Base-by-base conservation (phyloP, 768 basidiomycete genomes). In the Lyophyllum decastes region DNA sequence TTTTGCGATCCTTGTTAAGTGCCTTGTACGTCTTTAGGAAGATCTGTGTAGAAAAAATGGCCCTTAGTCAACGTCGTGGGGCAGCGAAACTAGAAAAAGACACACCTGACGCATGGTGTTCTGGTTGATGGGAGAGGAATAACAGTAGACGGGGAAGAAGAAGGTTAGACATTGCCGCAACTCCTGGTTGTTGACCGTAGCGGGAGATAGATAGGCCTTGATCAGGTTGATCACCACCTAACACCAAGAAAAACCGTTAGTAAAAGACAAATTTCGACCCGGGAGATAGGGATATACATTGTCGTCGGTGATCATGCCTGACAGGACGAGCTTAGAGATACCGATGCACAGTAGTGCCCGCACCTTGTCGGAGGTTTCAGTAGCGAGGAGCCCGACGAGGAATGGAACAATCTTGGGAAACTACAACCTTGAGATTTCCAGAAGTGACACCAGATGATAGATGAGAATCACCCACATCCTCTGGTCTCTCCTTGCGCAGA, bases 71-170 rank as follows among this genome's bases (percentile, higher is more conserved):
- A n/a, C n/a, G n/a, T n/a, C n/a, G n/a, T n/a, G n/a, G n/a, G n/a
- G n/a, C n/a, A n/a, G n/a, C n/a, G n/a, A n/a, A n/a, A n/a, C n/a
- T n/a, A n/a, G n/a, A n/a, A n/a, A n/a, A n/a, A 12, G 19, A 26
- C 79, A 34, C 52, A 88, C 92, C 68, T 82, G 74, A 54, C 81
- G 81, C 79, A 97, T 87, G n/a, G 82, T 72, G 17, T 80, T 70
- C 71, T 97, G 95, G 65, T 95, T 92, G 21, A 64, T 64, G 5
- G 82, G 70, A 0, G 88, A 87, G n/a, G 92, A 92, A 71, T 87
- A 92, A 70, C 91, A 91, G 67, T 89, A 97, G 0, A 87, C 85
- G 1, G 86, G 90, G 73, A 95, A 87, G 78, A 96, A 96, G 69
- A 89, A 91, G 3, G 88, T 82, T 38, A 97, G 72, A 64, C 89